Conservation (phyloP, 2,329 filamentous ascomycete species). For the Blumeria graminis region DNA sequence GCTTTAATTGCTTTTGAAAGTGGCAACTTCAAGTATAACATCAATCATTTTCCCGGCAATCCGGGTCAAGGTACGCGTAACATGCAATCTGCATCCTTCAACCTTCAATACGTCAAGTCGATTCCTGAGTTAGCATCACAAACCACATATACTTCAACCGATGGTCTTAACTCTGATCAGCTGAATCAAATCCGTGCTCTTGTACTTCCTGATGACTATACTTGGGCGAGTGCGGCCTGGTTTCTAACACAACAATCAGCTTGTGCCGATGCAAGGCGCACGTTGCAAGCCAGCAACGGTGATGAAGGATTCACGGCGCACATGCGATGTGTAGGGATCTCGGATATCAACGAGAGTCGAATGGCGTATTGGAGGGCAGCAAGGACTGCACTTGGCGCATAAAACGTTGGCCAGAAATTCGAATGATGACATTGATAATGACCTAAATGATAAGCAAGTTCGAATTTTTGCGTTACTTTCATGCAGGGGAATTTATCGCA, state of each 20-base stretch:
- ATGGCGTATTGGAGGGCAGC: constrained; percentile 25
- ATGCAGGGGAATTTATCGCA: too few species aligned
- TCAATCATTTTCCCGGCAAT: constrained; percentile 25
- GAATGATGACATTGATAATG: too few species aligned
- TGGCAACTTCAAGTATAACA: constrained; percentile 35
- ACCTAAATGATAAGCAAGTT: too few species aligned
- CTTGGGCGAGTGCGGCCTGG: constrained; percentile 37
- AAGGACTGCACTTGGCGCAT: constrained; percentile 16
- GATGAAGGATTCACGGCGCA: constrained; percentile 27
- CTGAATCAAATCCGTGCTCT: constrained; percentile 23
- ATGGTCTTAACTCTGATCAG: constrained; percentile 16
- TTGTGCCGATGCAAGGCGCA: constrained; percentile 17
- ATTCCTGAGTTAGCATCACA: constrained; percentile 20
- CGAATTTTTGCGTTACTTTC: too few species aligned
- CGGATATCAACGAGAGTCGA: constrained; percentile 20
- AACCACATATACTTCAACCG: constrained; percentile 11
- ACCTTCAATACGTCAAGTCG: constrained; percentile 27
- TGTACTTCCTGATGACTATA: constrained; percentile 24
- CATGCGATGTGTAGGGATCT: constrained; percentile 28
- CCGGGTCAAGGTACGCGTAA: constrained; percentile 39
- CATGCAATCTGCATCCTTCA: constrained; percentile 34
- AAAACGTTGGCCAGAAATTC: too few species aligned
- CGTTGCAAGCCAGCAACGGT: constrained; percentile 19
- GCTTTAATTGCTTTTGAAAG: constrained; percentile 36
- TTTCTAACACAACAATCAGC: constrained; percentile 31